Percentiles rank a stretch among this genome's conserved stretches.
phyloP scores from a whole-genome alignment of 345 rosid species.

The Camelina sativa region DNA sequence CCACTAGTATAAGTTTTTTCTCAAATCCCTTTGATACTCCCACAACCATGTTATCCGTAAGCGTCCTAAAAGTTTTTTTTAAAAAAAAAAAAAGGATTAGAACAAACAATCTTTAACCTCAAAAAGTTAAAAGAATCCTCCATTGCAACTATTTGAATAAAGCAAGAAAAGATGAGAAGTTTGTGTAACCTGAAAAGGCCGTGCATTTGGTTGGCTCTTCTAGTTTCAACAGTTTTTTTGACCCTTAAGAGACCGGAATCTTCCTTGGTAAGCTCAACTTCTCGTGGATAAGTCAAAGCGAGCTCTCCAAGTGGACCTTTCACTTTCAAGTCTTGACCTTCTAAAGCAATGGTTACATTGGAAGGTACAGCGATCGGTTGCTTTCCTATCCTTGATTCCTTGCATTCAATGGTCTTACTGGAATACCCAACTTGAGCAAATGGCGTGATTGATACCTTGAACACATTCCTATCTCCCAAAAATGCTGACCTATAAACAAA shows the following conservation, averaged over 20 bases:
- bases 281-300: slow-evolving; percentile 73
- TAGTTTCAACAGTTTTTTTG: slow-evolving; percentile 70
- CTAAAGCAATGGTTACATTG: slow-evolving; percentile 71
- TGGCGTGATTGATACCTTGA: slow-evolving; percentile 48
- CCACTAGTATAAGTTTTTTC: slow-evolving; percentile 81
- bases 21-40: slow-evolving; percentile 99
- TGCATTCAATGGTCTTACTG: slow-evolving; percentile 70
- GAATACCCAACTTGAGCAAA: slow-evolving; percentile 48
- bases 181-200: slow-evolving; percentile 90
- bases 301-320: slow-evolving; percentile 95
- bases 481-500: slow-evolving; percentile 56
- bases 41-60: slow-evolving; percentile 91
- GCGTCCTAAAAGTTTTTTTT: slow-evolving; percentile 55
- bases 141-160: no score
- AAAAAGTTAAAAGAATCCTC: no score
- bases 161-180: slow-evolving; percentile 19
- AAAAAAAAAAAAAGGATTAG: neutral
- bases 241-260: slow-evolving; percentile 72
- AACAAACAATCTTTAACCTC: slow-evolving; percentile 19
- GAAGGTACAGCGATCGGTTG: slow-evolving; percentile 77
- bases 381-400: slow-evolving; percentile 96
- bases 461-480: slow-evolving; percentile 64
- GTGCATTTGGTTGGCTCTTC: slow-evolving; percentile 97
- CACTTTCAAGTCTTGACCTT: slow-evolving; percentile 71
- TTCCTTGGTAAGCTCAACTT: slow-evolving; percentile 68